A percentile compares a stretch with the other conserved stretches of the same genome.
These are phyloP conservation scores for Boletus subcaerulescens DNA, from an alignment of 768 basidiomycete genomes.

Conservation along the genomic window DNA sequence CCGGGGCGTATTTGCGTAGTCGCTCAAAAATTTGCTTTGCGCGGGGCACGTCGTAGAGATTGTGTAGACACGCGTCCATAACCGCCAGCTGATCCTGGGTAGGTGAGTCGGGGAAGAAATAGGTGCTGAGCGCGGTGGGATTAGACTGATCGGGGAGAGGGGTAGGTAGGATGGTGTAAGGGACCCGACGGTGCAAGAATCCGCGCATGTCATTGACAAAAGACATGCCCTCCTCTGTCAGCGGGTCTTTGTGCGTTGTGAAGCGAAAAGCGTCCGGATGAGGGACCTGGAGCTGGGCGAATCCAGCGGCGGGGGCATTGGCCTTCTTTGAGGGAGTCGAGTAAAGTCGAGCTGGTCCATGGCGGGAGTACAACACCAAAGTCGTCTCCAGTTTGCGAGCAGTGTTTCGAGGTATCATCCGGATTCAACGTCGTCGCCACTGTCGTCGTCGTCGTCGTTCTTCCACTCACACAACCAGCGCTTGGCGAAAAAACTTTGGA, in stretches of 20 bases:
- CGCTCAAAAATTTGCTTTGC: slow-evolving; percentile 71
- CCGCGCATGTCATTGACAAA: slow-evolving; percentile 41
- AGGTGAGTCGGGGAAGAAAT: slow-evolving; percentile 61
- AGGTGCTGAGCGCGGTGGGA: slow-evolving; percentile 38
- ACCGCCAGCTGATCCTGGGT: slow-evolving; percentile 71
- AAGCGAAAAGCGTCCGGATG: slow-evolving; percentile 39
- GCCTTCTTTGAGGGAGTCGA: slow-evolving; percentile 59
- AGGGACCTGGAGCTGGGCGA: slow-evolving; percentile 36
- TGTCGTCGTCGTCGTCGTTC: slow-evolving; percentile 10
- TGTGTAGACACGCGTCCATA: slow-evolving; percentile 80
- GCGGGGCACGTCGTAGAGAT: slow-evolving; percentile 71
- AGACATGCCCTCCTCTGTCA: slow-evolving; percentile 11
- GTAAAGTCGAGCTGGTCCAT: slow-evolving; percentile 69
- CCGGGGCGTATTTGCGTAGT: slow-evolving; percentile 44
- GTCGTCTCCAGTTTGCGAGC: slow-evolving; percentile 34
- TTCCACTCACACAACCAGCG: slow-evolving; percentile 17
- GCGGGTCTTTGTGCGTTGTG: slow-evolving; percentile 23
- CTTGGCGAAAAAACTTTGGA: neutral
- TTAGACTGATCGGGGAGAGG: slow-evolving; percentile 54
- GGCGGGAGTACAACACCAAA: slow-evolving; percentile 59
- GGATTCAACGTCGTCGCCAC: slow-evolving; percentile 5
- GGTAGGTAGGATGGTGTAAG: slow-evolving; percentile 61
- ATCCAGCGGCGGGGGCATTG: slow-evolving; percentile 52
- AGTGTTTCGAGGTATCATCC: slow-evolving; percentile 32
- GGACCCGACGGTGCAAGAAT: slow-evolving; percentile 47